Base-by-base conservation (phyloP, 2,329 filamentous ascomycete species). In the Cyanodermella asteris region DNA sequence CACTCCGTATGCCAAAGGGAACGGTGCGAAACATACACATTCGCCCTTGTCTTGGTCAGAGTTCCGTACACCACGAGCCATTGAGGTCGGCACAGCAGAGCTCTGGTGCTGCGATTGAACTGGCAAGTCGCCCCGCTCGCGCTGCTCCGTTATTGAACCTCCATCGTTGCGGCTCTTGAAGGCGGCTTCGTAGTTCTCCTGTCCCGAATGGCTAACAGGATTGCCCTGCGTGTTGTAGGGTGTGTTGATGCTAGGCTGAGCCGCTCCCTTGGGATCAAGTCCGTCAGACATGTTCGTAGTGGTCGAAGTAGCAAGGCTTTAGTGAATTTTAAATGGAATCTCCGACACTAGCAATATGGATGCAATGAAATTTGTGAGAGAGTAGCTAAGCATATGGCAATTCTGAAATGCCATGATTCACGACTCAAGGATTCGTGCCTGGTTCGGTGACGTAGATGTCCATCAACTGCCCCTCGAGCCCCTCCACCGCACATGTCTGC, bases 161-260 rank as follows among this genome's bases (percentile, higher is more conserved):
- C 28, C 13, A 23, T 27, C 7, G 36, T 30, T 12, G 33, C 31
- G n/a, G 30, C 25, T 18, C 11, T 27, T 21, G 10, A 32, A 25
- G n/a, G 20, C n/a, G 11, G 39, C 34, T 3, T 25, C 22, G 3
- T 21, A n/a, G 24, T 36, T 15, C 27, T 44, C 41, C n/a, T 31
- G 23, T 4, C 34, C 14, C 2, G 36, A 34, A 27, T 42, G 40
- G 9, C 28, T 29, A 12, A 37, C 34, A n/a, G 41, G 36, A 27
- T 43, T 44, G 13, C 26, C 16, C n/a, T 31, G 32, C 24, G 39
- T 35, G 13, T 40, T 37, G 20, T 42, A 34, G 22, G 37, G 34
- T 6, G 34, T 34, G 25, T 42, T 32, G 20, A 41, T 34, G 5
- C 27, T 30, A 6, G 41, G 41, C 24, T 42, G 41, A 11, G 39